Evolutionary conservation across 805 yeast genomes (phyloP).

Genomic region (Crinitomyces ghanaensis): DNA sequence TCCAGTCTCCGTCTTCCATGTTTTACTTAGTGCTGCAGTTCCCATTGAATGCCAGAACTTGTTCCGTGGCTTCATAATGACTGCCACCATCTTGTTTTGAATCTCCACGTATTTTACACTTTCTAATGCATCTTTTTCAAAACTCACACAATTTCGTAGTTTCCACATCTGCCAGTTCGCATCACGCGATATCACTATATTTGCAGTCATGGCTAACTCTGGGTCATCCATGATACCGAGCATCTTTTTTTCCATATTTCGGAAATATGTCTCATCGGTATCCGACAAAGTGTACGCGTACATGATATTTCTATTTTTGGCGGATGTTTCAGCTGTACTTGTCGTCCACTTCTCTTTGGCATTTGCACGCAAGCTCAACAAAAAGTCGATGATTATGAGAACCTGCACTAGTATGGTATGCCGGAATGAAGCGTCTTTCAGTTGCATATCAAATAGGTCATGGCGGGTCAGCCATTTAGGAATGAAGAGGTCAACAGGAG

Average conservation of each 20-base stretch:
- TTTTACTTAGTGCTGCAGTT: constrained; percentile 22
- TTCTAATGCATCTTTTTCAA: constrained; percentile 15
- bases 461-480: constrained; percentile 29
- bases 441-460: constrained; percentile 24
- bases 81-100: constrained; percentile 4
- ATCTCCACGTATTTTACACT: constrained; percentile 4
- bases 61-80: constrained; percentile 13
- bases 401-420: constrained; percentile 21
- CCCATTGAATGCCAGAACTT: constrained; percentile 23
- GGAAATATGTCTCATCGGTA: constrained; percentile 14
- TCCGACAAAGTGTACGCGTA: constrained; percentile 12
- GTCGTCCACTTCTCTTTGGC: constrained; percentile 11
- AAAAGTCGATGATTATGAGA: constrained; percentile 20
- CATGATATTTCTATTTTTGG: constrained; percentile 17
- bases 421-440: constrained; percentile 23
- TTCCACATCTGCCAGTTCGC: constrained; percentile 26
- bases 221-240: constrained; percentile 11
- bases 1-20: constrained; percentile 34
- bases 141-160: constrained; percentile 20
- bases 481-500: constrained; percentile 13
- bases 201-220: constrained; percentile 12
- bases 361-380: constrained; percentile 13
- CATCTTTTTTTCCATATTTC: constrained; percentile 4
- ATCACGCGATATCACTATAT: constrained; percentile 17
- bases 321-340: constrained; percentile 4